Evolutionary conservation across 371 early-diverging fungal species (phyloP).

Genomic region (Funneliformis caledonium): DNA sequence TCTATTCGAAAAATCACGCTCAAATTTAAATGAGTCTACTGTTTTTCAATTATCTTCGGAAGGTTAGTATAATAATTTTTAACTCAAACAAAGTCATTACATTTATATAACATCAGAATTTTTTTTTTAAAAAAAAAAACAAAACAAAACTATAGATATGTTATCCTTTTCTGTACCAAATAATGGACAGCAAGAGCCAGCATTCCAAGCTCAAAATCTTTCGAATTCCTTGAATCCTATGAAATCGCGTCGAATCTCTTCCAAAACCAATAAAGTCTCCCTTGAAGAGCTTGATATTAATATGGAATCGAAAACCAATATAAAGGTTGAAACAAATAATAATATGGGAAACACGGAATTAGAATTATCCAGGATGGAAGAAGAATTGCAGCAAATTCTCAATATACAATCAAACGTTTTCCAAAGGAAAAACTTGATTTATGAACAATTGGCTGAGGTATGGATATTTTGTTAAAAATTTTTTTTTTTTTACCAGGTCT

Average conservation of each 20-base stretch:
- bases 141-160: neutral
- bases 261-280: slow-evolving; percentile 29
- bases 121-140: neutral
- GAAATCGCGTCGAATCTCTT: neutral
- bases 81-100: neutral
- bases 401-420: slow-evolving; percentile 14
- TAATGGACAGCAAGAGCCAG: neutral
- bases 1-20: neutral
- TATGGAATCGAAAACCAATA: neutral
- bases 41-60: neutral
- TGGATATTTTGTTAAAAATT: neutral
- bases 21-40: neutral
- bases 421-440: slow-evolving; percentile 18
- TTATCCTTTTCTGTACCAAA: neutral
- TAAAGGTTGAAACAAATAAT: neutral
- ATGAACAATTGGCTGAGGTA: slow-evolving; percentile 30
- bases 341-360: neutral
- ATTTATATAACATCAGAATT: neutral
- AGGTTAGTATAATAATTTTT: neutral
- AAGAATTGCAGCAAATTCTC: slow-evolving; percentile 9
- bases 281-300: slow-evolving; percentile 24
- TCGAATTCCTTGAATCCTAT: neutral
- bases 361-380: neutral
- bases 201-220: neutral
- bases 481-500: neutral